Evolutionary conservation across 441 rosid genomes (phyloP).

Genomic region (Pelargonium fulgidum): DNA sequence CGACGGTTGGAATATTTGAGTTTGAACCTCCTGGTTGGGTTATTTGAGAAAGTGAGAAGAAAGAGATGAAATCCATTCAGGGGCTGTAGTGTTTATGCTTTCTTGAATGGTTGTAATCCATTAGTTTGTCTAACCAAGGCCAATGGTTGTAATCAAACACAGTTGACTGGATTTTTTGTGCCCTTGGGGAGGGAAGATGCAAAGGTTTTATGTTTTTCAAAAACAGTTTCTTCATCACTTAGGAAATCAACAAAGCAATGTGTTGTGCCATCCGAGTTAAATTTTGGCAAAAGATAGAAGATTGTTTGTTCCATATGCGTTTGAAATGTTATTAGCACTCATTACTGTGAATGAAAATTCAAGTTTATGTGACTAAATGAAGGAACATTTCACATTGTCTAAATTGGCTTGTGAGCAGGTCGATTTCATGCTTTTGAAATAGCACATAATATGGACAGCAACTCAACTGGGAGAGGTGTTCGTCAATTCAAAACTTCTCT

Average conservation of each 20-base stretch:
- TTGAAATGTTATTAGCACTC: background rate
- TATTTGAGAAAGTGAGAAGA: too few relatives aligned
- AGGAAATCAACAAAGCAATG: background rate
- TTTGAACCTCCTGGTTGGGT: too few relatives aligned
- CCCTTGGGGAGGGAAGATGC: too few relatives aligned
- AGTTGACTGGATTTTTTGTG: too few relatives aligned
- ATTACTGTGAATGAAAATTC: background rate
- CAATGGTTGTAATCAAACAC: too few relatives aligned
- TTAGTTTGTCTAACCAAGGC: too few relatives aligned
- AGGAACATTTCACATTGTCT: slow-evolving; percentile 4
- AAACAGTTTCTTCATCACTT: too few relatives aligned
- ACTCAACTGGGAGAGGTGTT: slow-evolving; percentile 77
- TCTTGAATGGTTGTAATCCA: too few relatives aligned
- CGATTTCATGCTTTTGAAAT: slow-evolving; percentile 80
- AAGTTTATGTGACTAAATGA: background rate
- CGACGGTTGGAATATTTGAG: too few relatives aligned
- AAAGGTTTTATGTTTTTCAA: too few relatives aligned
- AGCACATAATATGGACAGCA: slow-evolving; percentile 70
- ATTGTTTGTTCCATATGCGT: background rate
- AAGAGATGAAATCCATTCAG: too few relatives aligned
- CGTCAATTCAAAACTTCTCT: slow-evolving; percentile 91
- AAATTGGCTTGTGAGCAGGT: slow-evolving; percentile 37
- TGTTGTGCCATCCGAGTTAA: background rate
- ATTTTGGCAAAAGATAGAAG: background rate
- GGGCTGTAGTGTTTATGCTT: too few relatives aligned